These are phyloP conservation scores for Cladophialophora immunda DNA, from an alignment of 2,329 filamentous ascomycete genomes.

Conservation along the genomic window DNA sequence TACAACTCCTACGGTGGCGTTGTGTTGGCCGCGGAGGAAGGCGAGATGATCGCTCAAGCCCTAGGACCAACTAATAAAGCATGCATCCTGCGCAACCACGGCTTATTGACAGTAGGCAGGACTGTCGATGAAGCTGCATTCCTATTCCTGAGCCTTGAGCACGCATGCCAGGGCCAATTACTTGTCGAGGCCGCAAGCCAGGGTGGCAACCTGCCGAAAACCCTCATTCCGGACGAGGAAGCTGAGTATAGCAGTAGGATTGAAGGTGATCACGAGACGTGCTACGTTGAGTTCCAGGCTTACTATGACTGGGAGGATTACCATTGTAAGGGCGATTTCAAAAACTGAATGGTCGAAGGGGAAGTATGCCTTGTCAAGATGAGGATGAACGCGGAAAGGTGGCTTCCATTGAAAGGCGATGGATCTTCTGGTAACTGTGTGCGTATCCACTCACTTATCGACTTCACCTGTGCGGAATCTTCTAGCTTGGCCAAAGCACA, in stretches of 20 bases:
- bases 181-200: conserved; percentile 70
- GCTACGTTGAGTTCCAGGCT: conserved; percentile 40
- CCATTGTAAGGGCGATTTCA: conserved; percentile 37
- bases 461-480: too few species aligned
- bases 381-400: too few species aligned
- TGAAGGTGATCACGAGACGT: conserved; percentile 38
- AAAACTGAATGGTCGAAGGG: conserved; percentile 21
- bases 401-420: too few species aligned
- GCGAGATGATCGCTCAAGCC: conserved; percentile 64
- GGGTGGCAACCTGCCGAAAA: conserved; percentile 54
- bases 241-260: conserved; percentile 36
- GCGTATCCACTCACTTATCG: too few species aligned
- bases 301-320: conserved; percentile 41
- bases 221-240: conserved; percentile 59
- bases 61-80: conserved; percentile 40
- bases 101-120: conserved; percentile 67
- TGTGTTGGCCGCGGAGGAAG: conserved; percentile 69
- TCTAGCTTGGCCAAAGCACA: too few species aligned
- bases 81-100: conserved; percentile 46
- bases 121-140: conserved; percentile 80
- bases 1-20: conserved; percentile 72
- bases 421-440: too few species aligned
- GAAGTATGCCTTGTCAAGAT: too few species aligned
- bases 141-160: conserved; percentile 73
- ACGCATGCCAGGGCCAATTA: conserved; percentile 73